Evolutionary conservation across 139 green algal genomes (phyloP).

Genomic region (Chlorella sp.): DNA sequence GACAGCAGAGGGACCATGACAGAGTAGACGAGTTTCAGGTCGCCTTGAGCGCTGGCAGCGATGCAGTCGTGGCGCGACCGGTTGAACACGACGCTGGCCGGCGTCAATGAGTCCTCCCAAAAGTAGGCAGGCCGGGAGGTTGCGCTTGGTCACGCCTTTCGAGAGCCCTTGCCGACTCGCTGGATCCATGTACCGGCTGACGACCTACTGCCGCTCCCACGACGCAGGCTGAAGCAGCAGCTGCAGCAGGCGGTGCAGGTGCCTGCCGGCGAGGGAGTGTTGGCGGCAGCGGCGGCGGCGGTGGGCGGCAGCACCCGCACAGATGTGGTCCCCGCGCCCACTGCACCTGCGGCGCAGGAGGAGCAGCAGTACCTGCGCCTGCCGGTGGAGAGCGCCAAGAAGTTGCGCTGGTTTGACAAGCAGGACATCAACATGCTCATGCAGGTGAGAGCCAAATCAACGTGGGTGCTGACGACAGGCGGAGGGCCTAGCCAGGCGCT

Average conservation of each 20-base stretch:
- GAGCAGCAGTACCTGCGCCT: slow-evolving; percentile 39
- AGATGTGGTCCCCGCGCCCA: background rate
- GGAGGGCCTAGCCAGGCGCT: no score
- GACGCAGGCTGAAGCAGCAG: slow-evolving; percentile 30
- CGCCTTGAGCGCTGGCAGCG: background rate
- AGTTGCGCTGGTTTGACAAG: slow-evolving; percentile 49
- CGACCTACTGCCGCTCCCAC: no score
- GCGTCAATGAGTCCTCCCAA: slow-evolving; percentile 22
- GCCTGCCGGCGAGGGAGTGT: background rate
- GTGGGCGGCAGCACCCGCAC: background rate
- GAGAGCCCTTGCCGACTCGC: background rate
- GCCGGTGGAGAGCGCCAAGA: slow-evolving; percentile 50
- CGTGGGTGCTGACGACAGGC: background rate
- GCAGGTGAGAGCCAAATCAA: background rate
- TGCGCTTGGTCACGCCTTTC: background rate
- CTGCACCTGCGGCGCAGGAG: background rate
- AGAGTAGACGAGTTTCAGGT: no score
- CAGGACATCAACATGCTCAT: slow-evolving; percentile 46
- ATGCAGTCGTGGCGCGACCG: slow-evolving; percentile 12
- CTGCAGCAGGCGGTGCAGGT: slow-evolving; percentile 21
- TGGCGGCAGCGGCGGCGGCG: background rate
- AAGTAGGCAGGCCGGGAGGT: background rate
- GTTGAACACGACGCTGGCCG: background rate
- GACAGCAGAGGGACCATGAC: no score
- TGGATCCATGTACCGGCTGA: background rate